These are phyloP conservation scores for Termitomyces sp. DNA, from an alignment of 768 basidiomycete species.

Conservation along the genomic window DNA sequence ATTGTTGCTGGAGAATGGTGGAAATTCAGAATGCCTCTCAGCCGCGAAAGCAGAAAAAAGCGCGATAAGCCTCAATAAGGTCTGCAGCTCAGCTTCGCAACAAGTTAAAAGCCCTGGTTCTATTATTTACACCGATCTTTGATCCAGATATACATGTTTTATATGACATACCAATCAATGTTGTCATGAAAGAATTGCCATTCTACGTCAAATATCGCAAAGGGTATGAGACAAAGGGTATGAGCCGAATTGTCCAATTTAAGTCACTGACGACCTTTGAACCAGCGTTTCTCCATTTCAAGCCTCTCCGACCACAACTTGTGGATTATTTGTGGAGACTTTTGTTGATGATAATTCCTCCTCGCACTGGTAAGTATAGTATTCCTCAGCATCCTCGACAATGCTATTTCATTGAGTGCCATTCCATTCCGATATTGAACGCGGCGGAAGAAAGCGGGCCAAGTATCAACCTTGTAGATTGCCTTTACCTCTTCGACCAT, in stretches of 20 bases:
- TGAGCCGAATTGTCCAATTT: too few relatives aligned
- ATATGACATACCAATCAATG: too few relatives aligned
- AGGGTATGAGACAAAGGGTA: too few relatives aligned
- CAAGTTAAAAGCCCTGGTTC: too few relatives aligned
- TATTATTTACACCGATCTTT: too few relatives aligned
- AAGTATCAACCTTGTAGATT: slow-evolving; percentile 38
- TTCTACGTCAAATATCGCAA: too few relatives aligned
- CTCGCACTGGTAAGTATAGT: slow-evolving; percentile 30
- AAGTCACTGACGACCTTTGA: not conserved
- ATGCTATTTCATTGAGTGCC: slow-evolving; percentile 28
- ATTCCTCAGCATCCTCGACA: slow-evolving; percentile 35
- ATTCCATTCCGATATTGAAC: slow-evolving; percentile 29
- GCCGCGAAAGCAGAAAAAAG: too few relatives aligned
- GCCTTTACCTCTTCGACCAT: slow-evolving; percentile 44
- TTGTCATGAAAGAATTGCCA: too few relatives aligned
- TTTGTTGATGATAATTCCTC: slow-evolving; percentile 26
- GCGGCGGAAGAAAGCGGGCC: slow-evolving; percentile 38
- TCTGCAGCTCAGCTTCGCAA: too few relatives aligned
- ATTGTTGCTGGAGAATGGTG: not conserved
- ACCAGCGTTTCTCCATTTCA: slow-evolving; percentile 13
- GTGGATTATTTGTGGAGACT: slow-evolving; percentile 3
- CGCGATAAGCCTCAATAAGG: too few relatives aligned
- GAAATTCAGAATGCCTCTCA: not conserved
- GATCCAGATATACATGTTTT: too few relatives aligned
- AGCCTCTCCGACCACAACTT: slow-evolving; percentile 6